Evolutionary conservation across 2,329 filamentous ascomycete species (phyloP), one percentile per base, ranked within the genome.

Genomic region (Fusarium longipes): DNA sequence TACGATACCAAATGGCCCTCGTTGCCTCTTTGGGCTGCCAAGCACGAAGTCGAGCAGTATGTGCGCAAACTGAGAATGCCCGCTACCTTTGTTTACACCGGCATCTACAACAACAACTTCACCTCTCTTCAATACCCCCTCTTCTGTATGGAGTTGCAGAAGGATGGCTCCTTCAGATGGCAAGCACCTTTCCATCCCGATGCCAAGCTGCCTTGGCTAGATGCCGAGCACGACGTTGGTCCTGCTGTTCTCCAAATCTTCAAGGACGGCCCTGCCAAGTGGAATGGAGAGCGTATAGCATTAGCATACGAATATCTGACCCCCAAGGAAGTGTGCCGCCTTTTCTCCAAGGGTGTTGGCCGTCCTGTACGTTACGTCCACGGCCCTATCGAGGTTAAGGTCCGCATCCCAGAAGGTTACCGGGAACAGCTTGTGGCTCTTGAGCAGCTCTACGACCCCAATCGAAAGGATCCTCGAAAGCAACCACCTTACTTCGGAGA

Each of bases 101-200:
- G 95, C 61, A 97, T 97, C 73, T 99, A 98, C 84, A 97, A 98
- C 84, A 98, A 98, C 81, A 98, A 99, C 78, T 99, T 98, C 80
- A 98, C 95, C 29, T 96, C 92, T 44, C 84, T 97, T 30, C 89
- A 89, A 2, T 98, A 97, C 75, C 96, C 96, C 2, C 85, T 98
- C 6, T 98, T 98, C 82, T 96, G 94, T 80, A 97, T 97, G 91
- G 93, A 96, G 67, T 82, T 97, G 44, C 89, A 93, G 78, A 78
- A 84, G 2, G 93, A 97, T 73, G 93, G 93, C 18, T 93, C 91
- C 53, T 97, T 97, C 77, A 82, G 90, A 59, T 98, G 96, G 96
- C 89, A 93, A 75, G 95, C 95, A 3, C 96, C 96, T 1, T 98
- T 98, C 78, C 92, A 97, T 73, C 92, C 93, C 3, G 87, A 97